These are phyloP conservation scores for Alternaria conjuncta DNA, from an alignment of 2,329 filamentous ascomycete species.

Conservation along the genomic window DNA sequence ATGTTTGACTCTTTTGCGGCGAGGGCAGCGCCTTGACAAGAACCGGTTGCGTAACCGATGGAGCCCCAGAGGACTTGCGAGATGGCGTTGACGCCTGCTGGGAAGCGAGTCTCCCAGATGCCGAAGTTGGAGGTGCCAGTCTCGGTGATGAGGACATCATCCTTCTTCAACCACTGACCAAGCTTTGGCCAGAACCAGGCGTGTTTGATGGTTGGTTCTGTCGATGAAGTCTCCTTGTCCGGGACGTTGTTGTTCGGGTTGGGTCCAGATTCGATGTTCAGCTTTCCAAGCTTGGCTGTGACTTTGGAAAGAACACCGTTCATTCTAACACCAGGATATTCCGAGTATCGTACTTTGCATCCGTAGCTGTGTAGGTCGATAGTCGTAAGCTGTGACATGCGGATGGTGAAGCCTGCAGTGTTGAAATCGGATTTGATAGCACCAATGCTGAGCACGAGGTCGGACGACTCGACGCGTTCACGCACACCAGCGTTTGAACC, in stretches of 20 bases:
- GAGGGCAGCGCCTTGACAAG: constrained; percentile 72
- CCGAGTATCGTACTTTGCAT: constrained; percentile 76
- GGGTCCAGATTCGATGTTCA: constrained; percentile 62
- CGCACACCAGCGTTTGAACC: constrained; percentile 72
- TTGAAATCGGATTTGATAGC: constrained; percentile 79
- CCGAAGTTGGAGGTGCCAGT: constrained; percentile 90
- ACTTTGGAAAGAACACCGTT: constrained; percentile 77
- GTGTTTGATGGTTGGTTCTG: constrained; percentile 65
- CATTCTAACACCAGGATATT: constrained; percentile 80
- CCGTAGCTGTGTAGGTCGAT: constrained; percentile 82
- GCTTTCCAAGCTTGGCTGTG: constrained; percentile 62
- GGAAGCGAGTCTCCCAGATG: constrained; percentile 85
- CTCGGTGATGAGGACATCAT: constrained; percentile 83
- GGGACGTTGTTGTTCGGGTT: constrained; percentile 61
- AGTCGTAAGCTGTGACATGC: constrained; percentile 75
- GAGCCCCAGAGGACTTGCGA: constrained; percentile 78
- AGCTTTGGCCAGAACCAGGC: constrained; percentile 79
- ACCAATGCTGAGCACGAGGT: constrained; percentile 74
- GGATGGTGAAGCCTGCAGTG: constrained; percentile 81
- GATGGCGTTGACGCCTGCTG: constrained; percentile 76
- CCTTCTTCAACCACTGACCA: constrained; percentile 71
- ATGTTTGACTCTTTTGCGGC: constrained; percentile 70
- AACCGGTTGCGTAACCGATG: constrained; percentile 70
- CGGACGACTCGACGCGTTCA: constrained; percentile 69
- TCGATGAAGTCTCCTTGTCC: constrained; percentile 36